Conservation (phyloP, 140 eudicot genomes). For the Senecio squalidus region DNA sequence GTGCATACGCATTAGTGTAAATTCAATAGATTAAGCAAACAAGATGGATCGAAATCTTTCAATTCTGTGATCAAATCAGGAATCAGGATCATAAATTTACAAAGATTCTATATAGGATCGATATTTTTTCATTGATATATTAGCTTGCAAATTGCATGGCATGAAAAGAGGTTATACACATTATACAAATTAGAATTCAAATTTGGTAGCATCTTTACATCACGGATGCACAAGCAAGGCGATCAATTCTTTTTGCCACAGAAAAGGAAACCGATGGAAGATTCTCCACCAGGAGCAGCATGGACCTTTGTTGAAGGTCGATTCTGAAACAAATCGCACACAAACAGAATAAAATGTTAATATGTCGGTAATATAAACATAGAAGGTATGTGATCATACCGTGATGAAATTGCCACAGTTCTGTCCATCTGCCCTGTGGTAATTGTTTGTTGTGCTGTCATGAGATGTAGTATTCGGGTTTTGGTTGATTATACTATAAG, state of each 20-base stretch:
- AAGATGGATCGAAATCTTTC: no score
- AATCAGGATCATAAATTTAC: no score
- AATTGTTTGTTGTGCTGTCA: slow-evolving; percentile 46
- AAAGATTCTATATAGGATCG: no score
- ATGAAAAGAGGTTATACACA: slow-evolving; percentile 9
- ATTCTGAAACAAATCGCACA: slow-evolving; percentile 26
- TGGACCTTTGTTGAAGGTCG: slow-evolving; percentile 48
- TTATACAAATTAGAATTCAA: neutral
- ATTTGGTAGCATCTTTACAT: slow-evolving; percentile 9
- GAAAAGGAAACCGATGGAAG: slow-evolving; percentile 47
- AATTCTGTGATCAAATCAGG: no score
- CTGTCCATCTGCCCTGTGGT: slow-evolving; percentile 70
- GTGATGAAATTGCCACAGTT: slow-evolving; percentile 76
- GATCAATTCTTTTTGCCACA: slow-evolving; percentile 31
- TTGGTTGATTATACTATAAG: slow-evolving; percentile 26
- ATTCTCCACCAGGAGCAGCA: slow-evolving; percentile 51
- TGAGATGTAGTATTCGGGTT: slow-evolving; percentile 22
- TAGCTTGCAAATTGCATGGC: slow-evolving; percentile 13
- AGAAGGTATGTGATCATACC: slow-evolving; percentile 20
- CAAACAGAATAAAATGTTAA: neutral
- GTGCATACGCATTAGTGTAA: no score
- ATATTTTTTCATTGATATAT: neutral
- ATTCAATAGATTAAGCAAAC: no score
- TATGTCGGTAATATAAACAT: neutral
- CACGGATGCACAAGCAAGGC: neutral